Percentiles rank a stretch among this genome's conserved stretches.
Conservation (phyloP, 768 basidiomycete species). For the Sarcomyxa edulis region DNA sequence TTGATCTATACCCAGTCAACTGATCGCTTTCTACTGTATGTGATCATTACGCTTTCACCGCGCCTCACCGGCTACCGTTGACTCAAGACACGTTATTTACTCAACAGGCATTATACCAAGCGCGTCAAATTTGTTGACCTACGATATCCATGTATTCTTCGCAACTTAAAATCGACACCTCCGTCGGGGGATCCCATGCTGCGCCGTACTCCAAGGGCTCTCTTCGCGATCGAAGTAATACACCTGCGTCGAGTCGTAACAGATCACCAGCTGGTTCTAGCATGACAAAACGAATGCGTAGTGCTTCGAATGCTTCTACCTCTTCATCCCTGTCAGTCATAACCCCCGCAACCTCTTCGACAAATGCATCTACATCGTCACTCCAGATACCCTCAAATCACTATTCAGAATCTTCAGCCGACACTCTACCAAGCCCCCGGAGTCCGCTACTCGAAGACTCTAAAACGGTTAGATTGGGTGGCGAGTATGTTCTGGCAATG, state of each 20-base stretch:
- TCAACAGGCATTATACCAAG: no score
- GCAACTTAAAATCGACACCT: constrained; percentile 22
- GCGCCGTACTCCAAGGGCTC: constrained; percentile 9
- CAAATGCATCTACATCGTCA: constrained; percentile 50
- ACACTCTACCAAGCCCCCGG: constrained; percentile 28
- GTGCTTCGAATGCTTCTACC: constrained; percentile 50
- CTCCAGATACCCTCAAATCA: constrained; percentile 31
- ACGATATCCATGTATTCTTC: constrained; percentile 19
- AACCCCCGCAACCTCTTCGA: constrained; percentile 49
- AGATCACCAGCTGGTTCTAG: constrained; percentile 28
- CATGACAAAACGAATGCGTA: constrained; percentile 35
- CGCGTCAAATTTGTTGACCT: no score
- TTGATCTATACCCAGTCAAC: no score
- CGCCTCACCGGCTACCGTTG: no score
- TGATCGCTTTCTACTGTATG: no score
- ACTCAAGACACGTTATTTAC: no score
- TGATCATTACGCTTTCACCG: no score
- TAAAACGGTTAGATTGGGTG: constrained; percentile 38
- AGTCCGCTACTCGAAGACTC: constrained; percentile 42
- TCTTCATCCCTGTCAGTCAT: constrained; percentile 51
- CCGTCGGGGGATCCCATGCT: constrained; percentile 13
- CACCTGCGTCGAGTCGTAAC: constrained; percentile 1
- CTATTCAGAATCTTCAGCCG: constrained; percentile 15
- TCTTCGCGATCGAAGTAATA: constrained; percentile 2
- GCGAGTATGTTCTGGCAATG: constrained; percentile 85